Conservation (phyloP, 2,329 filamentous ascomycete species). For the Alternaria longipes region DNA sequence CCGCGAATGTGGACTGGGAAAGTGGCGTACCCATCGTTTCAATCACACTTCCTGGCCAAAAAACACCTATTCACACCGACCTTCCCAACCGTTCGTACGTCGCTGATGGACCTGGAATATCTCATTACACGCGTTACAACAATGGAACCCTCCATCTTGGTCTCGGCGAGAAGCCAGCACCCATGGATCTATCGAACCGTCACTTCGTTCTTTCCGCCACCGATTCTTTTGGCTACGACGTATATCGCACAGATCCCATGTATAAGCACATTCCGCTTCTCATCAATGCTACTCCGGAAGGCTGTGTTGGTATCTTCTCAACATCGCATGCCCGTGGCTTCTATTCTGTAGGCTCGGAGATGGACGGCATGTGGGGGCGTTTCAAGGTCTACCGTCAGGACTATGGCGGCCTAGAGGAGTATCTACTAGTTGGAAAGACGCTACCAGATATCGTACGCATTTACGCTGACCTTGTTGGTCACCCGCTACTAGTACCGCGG, state of each 20-base stretch:
- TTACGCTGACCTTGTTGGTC: slow-evolving; percentile 74
- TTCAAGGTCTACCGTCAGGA: slow-evolving; percentile 80
- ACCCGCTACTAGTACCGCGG: slow-evolving; percentile 72
- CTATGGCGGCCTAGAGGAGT: slow-evolving; percentile 76
- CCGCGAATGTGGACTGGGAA: slow-evolving; percentile 67
- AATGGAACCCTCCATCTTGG: slow-evolving; percentile 72
- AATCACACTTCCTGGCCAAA: slow-evolving; percentile 60
- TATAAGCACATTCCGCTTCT: slow-evolving; percentile 80
- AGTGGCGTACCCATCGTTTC: slow-evolving; percentile 65
- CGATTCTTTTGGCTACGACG: slow-evolving; percentile 78
- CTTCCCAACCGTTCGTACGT: slow-evolving; percentile 72
- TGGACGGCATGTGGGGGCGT: slow-evolving; percentile 78
- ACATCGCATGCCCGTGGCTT: slow-evolving; percentile 70
- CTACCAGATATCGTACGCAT: slow-evolving; percentile 71
- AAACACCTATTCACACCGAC: slow-evolving; percentile 68
- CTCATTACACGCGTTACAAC: slow-evolving; percentile 72
- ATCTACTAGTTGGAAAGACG: slow-evolving; percentile 72
- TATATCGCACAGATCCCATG: slow-evolving; percentile 73
- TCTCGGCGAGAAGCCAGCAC: slow-evolving; percentile 75
- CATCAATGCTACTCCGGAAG: slow-evolving; percentile 71
- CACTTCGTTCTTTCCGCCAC: slow-evolving; percentile 73
- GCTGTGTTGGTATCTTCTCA: slow-evolving; percentile 73
- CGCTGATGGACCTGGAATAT: slow-evolving; percentile 67
- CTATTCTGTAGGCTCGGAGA: slow-evolving; percentile 74
- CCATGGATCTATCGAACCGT: slow-evolving; percentile 75